Evolutionary conservation across 805 yeast genomes (phyloP).

Genomic region (Lipomyces kockii): DNA sequence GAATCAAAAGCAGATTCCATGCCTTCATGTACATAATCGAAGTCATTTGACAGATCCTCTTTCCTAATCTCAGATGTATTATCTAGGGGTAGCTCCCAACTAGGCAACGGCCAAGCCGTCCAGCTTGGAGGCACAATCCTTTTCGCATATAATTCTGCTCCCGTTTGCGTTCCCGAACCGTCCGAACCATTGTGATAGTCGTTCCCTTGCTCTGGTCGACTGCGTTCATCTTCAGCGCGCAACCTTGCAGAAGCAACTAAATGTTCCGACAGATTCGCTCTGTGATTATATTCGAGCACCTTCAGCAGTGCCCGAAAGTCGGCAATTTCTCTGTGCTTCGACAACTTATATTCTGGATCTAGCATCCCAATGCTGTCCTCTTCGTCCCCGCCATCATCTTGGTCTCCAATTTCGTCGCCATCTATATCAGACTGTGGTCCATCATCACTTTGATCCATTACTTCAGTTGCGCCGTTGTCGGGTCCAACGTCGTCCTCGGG

Average conservation of each 20-base stretch:
- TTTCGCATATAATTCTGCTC: not conserved
- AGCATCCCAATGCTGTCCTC: not conserved
- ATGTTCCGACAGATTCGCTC: constrained; percentile 21
- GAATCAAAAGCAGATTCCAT: not conserved
- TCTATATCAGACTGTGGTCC: not conserved
- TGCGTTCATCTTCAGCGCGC: not conserved
- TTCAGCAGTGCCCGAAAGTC: constrained; percentile 19
- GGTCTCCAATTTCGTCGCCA: not conserved
- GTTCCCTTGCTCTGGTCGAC: not conserved
- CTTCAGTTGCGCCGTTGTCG: not conserved
- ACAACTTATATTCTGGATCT: not conserved
- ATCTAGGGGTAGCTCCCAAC: constrained; percentile 6
- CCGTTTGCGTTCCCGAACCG: not conserved
- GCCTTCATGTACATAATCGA: not conserved
- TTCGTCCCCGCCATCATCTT: not conserved
- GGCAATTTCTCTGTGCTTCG: constrained; percentile 16
- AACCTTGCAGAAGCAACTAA: constrained; percentile 22
- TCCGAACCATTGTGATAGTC: not conserved
- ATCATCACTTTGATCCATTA: not conserved
- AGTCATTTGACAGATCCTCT: constrained; percentile 5
- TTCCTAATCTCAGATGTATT: not conserved
- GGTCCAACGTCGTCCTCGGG: not conserved
- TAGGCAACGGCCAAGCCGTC: constrained; percentile 29
- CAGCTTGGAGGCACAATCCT: constrained; percentile 9
- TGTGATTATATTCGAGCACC: constrained; percentile 20